These are phyloP conservation scores for Hydnomerulius pinastri DNA, from an alignment of 768 basidiomycete species.

Conservation along the genomic window DNA sequence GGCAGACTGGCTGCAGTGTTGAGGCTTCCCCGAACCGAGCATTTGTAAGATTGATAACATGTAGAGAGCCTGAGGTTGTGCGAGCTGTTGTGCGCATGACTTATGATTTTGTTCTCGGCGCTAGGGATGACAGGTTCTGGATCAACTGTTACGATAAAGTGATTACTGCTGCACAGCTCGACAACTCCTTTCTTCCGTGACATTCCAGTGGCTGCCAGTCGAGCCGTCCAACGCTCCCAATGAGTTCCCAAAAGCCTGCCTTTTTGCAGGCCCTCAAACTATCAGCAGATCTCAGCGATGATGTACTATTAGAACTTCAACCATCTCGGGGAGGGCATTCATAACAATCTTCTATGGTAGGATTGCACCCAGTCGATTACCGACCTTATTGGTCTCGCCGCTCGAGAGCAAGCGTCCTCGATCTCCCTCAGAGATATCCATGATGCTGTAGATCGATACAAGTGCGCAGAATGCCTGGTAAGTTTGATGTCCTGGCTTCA, in stretches of 20 bases:
- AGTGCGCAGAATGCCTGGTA: constrained; percentile 21
- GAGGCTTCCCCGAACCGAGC: no score
- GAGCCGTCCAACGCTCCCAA: no score
- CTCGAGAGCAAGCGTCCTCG: background rate
- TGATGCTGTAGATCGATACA: constrained; percentile 14
- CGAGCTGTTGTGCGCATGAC: no score
- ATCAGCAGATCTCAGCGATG: constrained; percentile 24
- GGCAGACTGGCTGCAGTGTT: no score
- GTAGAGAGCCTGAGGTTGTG: no score
- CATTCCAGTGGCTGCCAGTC: no score
- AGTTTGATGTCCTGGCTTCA: background rate
- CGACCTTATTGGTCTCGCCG: constrained; percentile 21
- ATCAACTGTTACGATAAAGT: no score
- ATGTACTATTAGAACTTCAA: constrained; percentile 12
- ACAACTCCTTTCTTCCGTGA: no score
- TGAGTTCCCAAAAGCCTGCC: constrained; percentile 5
- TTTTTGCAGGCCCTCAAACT: constrained; percentile 22
- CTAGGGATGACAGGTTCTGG: no score
- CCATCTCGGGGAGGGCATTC: background rate
- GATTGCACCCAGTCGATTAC: constrained; percentile 17
- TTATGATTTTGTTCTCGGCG: no score
- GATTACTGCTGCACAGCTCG: no score
- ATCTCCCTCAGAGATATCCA: constrained; percentile 21
- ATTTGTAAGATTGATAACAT: no score
- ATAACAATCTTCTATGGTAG: constrained; percentile 11